A percentile compares a stretch with the other conserved stretches of the same genome.
Conservation (phyloP, 2,329 filamentous ascomycete genomes). For the Cryoendolithus antarcticus region DNA sequence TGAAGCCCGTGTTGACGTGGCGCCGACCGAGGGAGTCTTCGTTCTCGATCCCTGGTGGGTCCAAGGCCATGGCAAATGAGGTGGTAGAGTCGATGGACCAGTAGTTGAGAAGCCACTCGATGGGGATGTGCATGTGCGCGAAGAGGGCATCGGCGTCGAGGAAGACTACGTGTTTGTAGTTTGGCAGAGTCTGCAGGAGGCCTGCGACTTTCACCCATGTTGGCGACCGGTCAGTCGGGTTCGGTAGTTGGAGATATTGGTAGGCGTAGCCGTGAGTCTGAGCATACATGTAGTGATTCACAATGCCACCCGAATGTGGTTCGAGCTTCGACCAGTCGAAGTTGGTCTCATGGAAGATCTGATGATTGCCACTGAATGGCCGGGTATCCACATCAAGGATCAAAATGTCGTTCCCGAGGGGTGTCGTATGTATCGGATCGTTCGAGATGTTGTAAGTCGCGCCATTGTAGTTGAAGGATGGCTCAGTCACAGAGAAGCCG, state of each 20-base stretch:
- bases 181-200: background rate
- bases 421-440: too few relatives aligned
- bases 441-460: too few relatives aligned
- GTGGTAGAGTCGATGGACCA: slow-evolving; percentile 32
- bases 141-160: slow-evolving; percentile 35
- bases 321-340: background rate
- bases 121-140: slow-evolving; percentile 30
- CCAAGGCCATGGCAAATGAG: slow-evolving; percentile 35
- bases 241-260: background rate
- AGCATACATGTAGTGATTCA: slow-evolving; percentile 1
- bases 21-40: background rate
- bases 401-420: too few relatives aligned
- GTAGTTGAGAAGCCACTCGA: slow-evolving; percentile 38
- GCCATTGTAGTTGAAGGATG: too few relatives aligned
- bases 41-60: slow-evolving; percentile 19
- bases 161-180: slow-evolving; percentile 32
- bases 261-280: background rate
- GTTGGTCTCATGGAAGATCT: background rate
- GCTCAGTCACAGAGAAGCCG: too few relatives aligned
- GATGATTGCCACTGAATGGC: too few relatives aligned
- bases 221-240: background rate
- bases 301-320: background rate
- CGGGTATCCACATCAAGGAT: too few relatives aligned
- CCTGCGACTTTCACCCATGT: background rate
- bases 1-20: slow-evolving; percentile 30